Percentiles rank a stretch among this genome's conserved stretches.
Evolutionary conservation across 495 filamentous ascomycete species (phyloP).

Genomic region (Penicillium argentinense): DNA sequence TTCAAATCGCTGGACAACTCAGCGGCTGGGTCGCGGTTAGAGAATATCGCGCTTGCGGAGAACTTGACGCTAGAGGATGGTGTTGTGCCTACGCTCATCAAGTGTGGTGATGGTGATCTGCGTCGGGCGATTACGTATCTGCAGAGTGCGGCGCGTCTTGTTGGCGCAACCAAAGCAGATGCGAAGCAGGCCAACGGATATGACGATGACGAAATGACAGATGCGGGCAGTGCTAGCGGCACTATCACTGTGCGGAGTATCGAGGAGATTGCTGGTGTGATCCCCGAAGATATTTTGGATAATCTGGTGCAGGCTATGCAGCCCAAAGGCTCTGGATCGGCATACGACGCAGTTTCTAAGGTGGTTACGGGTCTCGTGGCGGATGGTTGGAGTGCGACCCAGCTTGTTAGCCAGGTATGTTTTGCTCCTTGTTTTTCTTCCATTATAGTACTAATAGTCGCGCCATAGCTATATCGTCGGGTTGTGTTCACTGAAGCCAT

Average conservation of each 20-base stretch:
- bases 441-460: background rate
- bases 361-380: slow-evolving; percentile 88
- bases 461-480: slow-evolving; percentile 71
- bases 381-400: slow-evolving; percentile 97
- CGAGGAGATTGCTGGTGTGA: slow-evolving; percentile 94
- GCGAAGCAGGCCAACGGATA: slow-evolving; percentile 54
- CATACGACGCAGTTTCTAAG: slow-evolving; percentile 72
- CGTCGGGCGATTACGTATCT: slow-evolving; percentile 94
- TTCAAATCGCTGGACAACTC: slow-evolving; percentile 93
- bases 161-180: slow-evolving; percentile 53
- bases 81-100: slow-evolving; percentile 77
- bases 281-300: slow-evolving; percentile 73
- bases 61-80: slow-evolving; percentile 72
- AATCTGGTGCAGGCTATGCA: slow-evolving; percentile 73
- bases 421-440: background rate
- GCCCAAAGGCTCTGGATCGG: slow-evolving; percentile 59
- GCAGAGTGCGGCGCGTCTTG: slow-evolving; percentile 83
- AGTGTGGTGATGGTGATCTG: slow-evolving; percentile 89
- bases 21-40: slow-evolving; percentile 70
- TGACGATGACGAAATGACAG: slow-evolving; percentile 50
- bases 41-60: slow-evolving; percentile 79
- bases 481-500: slow-evolving; percentile 82
- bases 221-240: slow-evolving; percentile 26
- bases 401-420: slow-evolving; percentile 74
- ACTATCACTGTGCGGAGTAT: slow-evolving; percentile 73